phyloP scores from a whole-genome alignment of 2,329 filamentous ascomycete genomes.

The Cryphonectria radicalis region DNA sequence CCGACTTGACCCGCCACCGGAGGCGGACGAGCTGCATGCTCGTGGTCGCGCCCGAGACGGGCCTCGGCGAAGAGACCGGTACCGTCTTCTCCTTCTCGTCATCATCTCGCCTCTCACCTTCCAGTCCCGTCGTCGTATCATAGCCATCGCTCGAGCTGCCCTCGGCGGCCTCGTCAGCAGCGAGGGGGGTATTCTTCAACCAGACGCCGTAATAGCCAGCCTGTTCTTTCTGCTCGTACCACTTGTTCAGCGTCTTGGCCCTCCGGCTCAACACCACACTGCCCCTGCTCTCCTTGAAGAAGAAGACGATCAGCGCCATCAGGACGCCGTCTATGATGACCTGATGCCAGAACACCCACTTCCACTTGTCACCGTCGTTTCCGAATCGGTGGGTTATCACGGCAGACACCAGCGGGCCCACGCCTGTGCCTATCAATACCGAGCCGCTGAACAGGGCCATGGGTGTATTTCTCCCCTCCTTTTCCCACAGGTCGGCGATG shows the following conservation, averaged over 20 bases:
- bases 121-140: neutral
- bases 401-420: constrained; percentile 74
- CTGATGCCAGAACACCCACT: constrained; percentile 90
- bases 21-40: constrained; percentile 55
- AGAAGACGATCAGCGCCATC: constrained; percentile 65
- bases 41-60: neutral
- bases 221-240: constrained; percentile 75
- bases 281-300: constrained; percentile 83
- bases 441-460: constrained; percentile 88
- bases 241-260: constrained; percentile 73
- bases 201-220: constrained; percentile 60
- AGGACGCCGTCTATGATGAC: constrained; percentile 69
- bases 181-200: constrained; percentile 19
- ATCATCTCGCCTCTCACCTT: constrained; percentile 28
- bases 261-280: constrained; percentile 79
- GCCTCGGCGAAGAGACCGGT: neutral
- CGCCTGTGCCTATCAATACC: constrained; percentile 78
- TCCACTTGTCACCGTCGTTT: constrained; percentile 56
- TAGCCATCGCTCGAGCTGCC: constrained; percentile 7
- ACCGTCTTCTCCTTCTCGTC: constrained; percentile 29
- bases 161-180: constrained; percentile 32
- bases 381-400: constrained; percentile 66
- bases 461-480: constrained; percentile 79
- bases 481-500: constrained; percentile 82
- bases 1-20: constrained; percentile 78